phyloP scores from a whole-genome alignment of 2,329 filamentous ascomycete species.

The Xylaria sp. region DNA sequence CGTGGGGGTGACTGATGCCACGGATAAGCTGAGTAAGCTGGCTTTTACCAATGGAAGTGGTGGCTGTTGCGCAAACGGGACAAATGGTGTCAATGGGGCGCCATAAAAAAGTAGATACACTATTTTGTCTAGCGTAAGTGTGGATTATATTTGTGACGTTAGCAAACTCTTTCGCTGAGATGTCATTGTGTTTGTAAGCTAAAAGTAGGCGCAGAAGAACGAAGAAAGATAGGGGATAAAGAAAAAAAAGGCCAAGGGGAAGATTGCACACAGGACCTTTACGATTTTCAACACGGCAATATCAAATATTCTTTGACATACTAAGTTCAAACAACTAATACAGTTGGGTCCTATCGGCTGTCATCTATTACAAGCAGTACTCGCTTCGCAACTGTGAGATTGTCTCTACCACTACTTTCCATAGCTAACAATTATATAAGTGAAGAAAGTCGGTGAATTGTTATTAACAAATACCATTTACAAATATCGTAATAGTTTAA shows the following conservation, averaged over 20 bases:
- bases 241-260: not conserved
- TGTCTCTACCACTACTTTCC: not conserved
- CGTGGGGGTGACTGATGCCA: conserved; percentile 47
- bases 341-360: too few relatives aligned
- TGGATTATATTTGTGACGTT: not conserved
- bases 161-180: not conserved
- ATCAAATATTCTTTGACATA: not conserved
- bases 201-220: not conserved
- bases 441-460: too few relatives aligned
- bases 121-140: not conserved
- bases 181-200: not conserved
- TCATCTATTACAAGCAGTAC: not conserved
- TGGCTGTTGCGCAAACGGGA: conserved; percentile 36
- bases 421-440: not conserved
- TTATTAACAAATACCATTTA: too few relatives aligned
- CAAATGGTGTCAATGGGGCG: conserved; percentile 34
- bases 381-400: not conserved
- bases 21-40: conserved; percentile 46
- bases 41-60: conserved; percentile 40
- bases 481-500: too few relatives aligned
- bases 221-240: not conserved
- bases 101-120: conserved; percentile 1
- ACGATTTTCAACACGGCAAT: not conserved
- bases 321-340: too few relatives aligned
- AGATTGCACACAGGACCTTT: not conserved